phyloP scores from a whole-genome alignment of 2,329 filamentous ascomycete genomes.

The Stemphylium vesicarium region DNA sequence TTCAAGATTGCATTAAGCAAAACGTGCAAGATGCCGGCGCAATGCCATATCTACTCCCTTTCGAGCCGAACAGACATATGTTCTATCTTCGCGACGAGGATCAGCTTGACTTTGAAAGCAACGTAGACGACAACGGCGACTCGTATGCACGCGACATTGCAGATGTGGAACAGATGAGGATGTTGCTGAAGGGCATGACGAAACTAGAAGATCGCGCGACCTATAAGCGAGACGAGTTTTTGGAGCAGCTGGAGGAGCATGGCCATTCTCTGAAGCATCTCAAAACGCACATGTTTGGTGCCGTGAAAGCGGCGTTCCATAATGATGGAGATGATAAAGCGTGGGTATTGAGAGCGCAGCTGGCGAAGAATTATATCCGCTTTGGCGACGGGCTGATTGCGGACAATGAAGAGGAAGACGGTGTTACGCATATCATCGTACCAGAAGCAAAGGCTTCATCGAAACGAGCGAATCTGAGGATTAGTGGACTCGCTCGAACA shows the following conservation, averaged over 20 bases:
- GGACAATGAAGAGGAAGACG: slow-evolving; percentile 57
- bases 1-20: slow-evolving; percentile 78
- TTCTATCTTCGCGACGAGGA: slow-evolving; percentile 70
- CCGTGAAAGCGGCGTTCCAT: slow-evolving; percentile 31
- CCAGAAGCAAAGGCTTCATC: slow-evolving; percentile 53
- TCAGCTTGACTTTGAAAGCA: slow-evolving; percentile 61
- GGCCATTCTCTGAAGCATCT: slow-evolving; percentile 28
- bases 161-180: slow-evolving; percentile 64
- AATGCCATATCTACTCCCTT: slow-evolving; percentile 66
- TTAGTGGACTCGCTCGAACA: slow-evolving; percentile 66
- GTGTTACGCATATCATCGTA: slow-evolving; percentile 77
- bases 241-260: slow-evolving; percentile 39
- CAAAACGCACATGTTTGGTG: slow-evolving; percentile 42
- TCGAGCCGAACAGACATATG: slow-evolving; percentile 71
- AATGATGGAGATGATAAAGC: slow-evolving; percentile 3
- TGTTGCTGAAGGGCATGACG: slow-evolving; percentile 48
- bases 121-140: slow-evolving; percentile 80
- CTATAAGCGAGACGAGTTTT: slow-evolving; percentile 29
- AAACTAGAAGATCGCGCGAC: slow-evolving; percentile 17
- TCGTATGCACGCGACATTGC: slow-evolving; percentile 77
- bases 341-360: slow-evolving; percentile 42
- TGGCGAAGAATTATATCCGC: slow-evolving; percentile 63
- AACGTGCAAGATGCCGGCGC: slow-evolving; percentile 61
- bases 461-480: slow-evolving; percentile 49
- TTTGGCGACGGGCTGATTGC: slow-evolving; percentile 73